Percentiles rank a stretch among this genome's conserved stretches.
These are phyloP conservation scores for Funneliformis mosseae DNA, from an alignment of 192 early-diverging fungal species.

Conservation along the genomic window DNA sequence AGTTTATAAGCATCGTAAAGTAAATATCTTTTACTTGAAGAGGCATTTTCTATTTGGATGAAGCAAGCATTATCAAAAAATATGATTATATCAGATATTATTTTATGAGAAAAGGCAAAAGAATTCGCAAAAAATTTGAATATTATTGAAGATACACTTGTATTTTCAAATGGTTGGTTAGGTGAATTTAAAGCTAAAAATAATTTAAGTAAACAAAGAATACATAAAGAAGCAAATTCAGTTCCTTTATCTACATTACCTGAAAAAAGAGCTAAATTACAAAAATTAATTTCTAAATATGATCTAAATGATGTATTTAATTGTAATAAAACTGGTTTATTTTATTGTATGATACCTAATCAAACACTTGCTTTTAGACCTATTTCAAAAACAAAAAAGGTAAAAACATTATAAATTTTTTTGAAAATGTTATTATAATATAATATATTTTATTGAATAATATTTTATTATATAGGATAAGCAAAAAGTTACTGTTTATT, in stretches of 20 bases:
- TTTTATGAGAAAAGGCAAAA: background rate
- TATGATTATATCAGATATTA: background rate
- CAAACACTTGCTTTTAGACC: background rate
- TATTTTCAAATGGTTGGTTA: slow-evolving; percentile 14
- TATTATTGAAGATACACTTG: background rate
- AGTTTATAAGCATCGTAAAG: too few species aligned
- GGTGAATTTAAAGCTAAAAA: background rate
- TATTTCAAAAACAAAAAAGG: background rate
- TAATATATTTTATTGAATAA: too few species aligned
- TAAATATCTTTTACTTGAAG: too few species aligned
- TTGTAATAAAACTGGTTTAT: background rate
- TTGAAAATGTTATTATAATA: too few species aligned
- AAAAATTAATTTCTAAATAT: slow-evolving; percentile 15
- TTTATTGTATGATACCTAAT: background rate
- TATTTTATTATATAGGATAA: background rate
- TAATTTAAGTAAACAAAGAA: background rate
- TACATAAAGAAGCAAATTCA: background rate
- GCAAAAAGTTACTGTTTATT: background rate
- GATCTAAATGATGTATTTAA: background rate
- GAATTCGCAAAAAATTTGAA: background rate
- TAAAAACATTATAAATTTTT: background rate
- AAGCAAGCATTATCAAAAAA: background rate
- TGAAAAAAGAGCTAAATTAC: background rate
- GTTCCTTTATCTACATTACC: background rate
- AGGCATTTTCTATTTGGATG: background rate